Conservation (phyloP, 2,329 filamentous ascomycete species). For the Xylariaceae sp. region DNA sequence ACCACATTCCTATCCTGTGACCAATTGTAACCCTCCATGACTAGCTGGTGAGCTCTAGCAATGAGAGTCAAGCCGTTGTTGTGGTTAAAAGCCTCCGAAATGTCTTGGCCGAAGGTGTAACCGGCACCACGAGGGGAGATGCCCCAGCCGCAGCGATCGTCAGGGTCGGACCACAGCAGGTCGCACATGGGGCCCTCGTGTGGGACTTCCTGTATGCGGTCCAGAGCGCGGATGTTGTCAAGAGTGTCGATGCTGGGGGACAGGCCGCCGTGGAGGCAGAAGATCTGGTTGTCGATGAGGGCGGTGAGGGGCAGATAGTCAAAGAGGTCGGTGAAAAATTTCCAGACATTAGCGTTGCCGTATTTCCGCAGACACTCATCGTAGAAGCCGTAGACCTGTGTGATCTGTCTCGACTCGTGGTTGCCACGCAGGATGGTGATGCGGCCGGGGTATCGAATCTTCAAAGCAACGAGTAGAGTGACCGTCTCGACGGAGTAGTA, state of each 20-base stretch:
- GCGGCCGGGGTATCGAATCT: slow-evolving; percentile 95
- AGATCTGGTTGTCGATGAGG: slow-evolving; percentile 98
- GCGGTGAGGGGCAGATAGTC: slow-evolving; percentile 97
- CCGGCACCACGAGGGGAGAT: slow-evolving; percentile 92
- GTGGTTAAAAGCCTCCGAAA: slow-evolving; percentile 98
- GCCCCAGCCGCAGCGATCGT: slow-evolving; percentile 94
- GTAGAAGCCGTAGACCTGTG: slow-evolving; percentile 98
- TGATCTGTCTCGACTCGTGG: slow-evolving; percentile 98
- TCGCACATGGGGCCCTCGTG: slow-evolving; percentile 99
- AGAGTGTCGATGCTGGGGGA: slow-evolving; percentile 95
- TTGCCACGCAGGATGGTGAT: slow-evolving; percentile 99
- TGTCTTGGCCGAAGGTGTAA: slow-evolving; percentile 95
- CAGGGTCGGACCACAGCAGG: slow-evolving; percentile 94
- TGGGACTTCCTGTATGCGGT: slow-evolving; percentile 96
- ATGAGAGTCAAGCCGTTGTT: slow-evolving; percentile 97
- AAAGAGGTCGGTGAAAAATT: slow-evolving; percentile 98
- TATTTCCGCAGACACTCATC: slow-evolving; percentile 99
- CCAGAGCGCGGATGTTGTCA: slow-evolving; percentile 91
- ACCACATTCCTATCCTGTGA: slow-evolving; percentile 97
- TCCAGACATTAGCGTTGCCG: slow-evolving; percentile 98
- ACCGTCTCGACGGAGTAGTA: slow-evolving; percentile 99
- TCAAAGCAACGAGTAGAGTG: slow-evolving; percentile 90
- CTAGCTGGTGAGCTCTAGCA: slow-evolving; percentile 92
- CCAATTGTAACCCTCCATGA: slow-evolving; percentile 99
- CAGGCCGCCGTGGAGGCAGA: slow-evolving; percentile 95